Conservation (phyloP, 495 filamentous ascomycete genomes). For the Penicillium turbatum region DNA sequence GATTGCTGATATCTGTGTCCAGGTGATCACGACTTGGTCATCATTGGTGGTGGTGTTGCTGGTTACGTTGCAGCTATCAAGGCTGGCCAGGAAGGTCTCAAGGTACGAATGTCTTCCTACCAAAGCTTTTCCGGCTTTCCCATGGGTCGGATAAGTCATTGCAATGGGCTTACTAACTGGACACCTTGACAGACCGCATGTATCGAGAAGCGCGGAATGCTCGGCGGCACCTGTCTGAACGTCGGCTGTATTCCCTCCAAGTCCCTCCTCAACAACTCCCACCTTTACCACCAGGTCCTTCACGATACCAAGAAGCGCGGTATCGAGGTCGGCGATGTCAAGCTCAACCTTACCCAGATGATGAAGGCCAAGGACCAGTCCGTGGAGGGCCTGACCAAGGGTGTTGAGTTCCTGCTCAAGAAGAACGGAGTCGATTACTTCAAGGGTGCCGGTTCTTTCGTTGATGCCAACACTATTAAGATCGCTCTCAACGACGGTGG, state of each 20-base stretch:
- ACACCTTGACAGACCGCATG: constrained; percentile 68
- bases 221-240: constrained; percentile 97
- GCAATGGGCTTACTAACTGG: constrained; percentile 10
- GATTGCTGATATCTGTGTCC: constrained; percentile 25
- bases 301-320: constrained; percentile 97
- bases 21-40: constrained; percentile 89
- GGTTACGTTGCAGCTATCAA: constrained; percentile 99
- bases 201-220: constrained; percentile 94
- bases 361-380: constrained; percentile 97
- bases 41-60: constrained; percentile 95
- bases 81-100: constrained; percentile 94
- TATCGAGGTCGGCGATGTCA: constrained; percentile 94
- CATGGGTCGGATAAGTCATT: not conserved
- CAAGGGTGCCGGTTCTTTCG: constrained; percentile 84
- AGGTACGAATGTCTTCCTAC: constrained; percentile 52
- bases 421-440: constrained; percentile 98
- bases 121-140: not conserved
- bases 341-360: constrained; percentile 89
- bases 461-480: constrained; percentile 85
- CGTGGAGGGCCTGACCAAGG: constrained; percentile 87
- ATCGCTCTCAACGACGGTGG: constrained; percentile 87
- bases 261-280: constrained; percentile 98
- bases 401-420: constrained; percentile 96
- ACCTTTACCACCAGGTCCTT: constrained; percentile 94
- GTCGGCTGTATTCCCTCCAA: constrained; percentile 99